phyloP scores from a whole-genome alignment of 805 yeast genomes.

The Candida ipomoeae region DNA sequence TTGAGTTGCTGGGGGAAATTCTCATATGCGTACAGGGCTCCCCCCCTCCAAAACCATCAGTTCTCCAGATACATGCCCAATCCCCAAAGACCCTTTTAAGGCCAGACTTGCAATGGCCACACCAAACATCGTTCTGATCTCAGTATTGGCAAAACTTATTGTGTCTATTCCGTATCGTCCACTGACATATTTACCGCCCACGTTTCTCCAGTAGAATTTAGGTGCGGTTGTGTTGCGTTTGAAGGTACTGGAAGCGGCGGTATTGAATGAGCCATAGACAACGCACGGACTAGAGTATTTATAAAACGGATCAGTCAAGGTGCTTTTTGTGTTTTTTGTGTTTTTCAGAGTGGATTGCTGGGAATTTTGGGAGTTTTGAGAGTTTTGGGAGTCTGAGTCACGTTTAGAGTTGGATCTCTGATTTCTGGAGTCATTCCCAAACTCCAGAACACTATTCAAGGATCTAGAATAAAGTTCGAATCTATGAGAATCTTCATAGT shows the following conservation, averaged over 20 bases:
- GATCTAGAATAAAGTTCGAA: too few relatives aligned
- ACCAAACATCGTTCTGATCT: conserved; percentile 36
- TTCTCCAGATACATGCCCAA: conserved; percentile 57
- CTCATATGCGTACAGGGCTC: conserved; percentile 36
- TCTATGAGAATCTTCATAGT: too few relatives aligned
- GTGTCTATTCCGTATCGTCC: conserved; percentile 62
- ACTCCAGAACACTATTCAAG: too few relatives aligned
- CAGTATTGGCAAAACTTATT: conserved; percentile 50
- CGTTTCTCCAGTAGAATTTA: conserved; percentile 42
- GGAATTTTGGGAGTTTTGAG: too few relatives aligned
- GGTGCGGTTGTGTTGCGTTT: conserved; percentile 36
- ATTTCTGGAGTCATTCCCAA: too few relatives aligned
- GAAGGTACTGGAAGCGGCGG: conserved; percentile 36
- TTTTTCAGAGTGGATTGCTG: too few relatives aligned
- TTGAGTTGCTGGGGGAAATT: conserved; percentile 66
- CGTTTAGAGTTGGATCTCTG: too few relatives aligned
- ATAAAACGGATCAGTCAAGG: too few relatives aligned
- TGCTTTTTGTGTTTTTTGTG: too few relatives aligned
- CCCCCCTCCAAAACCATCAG: conserved; percentile 48
- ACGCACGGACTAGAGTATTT: conserved; percentile 35
- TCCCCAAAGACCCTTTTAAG: conserved; percentile 65
- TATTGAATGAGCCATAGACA: conserved; percentile 45
- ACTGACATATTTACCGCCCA: conserved; percentile 43
- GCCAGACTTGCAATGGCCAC: conserved; percentile 64
- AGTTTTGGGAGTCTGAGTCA: too few relatives aligned